Evolutionary conservation across 106 monocot genomes (phyloP), one percentile per base, ranked within the genome.

Genomic region (Allium fistulosum): DNA sequence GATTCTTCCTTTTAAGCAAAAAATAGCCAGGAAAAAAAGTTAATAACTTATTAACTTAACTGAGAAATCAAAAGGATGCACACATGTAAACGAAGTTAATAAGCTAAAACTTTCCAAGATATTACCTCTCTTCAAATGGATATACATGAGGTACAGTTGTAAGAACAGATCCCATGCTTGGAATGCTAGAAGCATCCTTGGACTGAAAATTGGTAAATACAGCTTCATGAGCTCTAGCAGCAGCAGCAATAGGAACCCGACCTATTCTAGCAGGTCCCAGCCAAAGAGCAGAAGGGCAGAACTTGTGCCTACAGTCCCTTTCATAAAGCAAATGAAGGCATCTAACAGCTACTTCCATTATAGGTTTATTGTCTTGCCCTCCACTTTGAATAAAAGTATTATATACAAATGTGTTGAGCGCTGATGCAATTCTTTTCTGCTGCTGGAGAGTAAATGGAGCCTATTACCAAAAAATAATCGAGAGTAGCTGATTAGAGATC

Each of bases 61-160:
- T 49, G 16, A 8, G 22, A 63, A 65, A 65, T 8, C 4, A 15
- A 65, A 65, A 10, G 26, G 4, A 67, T 10, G 53, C 15, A 65
- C 26, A 67, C 13, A 67, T 37, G 37, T 37, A 37, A 37, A 37
- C 5, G 37, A 37, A 37, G 1, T 37, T 37, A 5, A 37, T 37
- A 37, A 37, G 6, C 53, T 22, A 10, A 27, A 72, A 68, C 11
- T 26, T 17, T n/a, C 64, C 37, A 46, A 61, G 14, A 17, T 27
- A 65, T 28, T 91, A 95, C 95, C 95, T 95, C 66, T 91, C 91
- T 63, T 88, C 91, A 78, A 95, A 95, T n/a, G 91, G 91, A 81
- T 83, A 95, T 22, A 95, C 85, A 78, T 95, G 88, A 51, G 95
- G 95, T n/a, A 95, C 68, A 59, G 78, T 91, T 26, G 81, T 91